Evolutionary conservation across 352 stramenopile species (phyloP).

Genomic region (Elongisporangium undulatum): DNA sequence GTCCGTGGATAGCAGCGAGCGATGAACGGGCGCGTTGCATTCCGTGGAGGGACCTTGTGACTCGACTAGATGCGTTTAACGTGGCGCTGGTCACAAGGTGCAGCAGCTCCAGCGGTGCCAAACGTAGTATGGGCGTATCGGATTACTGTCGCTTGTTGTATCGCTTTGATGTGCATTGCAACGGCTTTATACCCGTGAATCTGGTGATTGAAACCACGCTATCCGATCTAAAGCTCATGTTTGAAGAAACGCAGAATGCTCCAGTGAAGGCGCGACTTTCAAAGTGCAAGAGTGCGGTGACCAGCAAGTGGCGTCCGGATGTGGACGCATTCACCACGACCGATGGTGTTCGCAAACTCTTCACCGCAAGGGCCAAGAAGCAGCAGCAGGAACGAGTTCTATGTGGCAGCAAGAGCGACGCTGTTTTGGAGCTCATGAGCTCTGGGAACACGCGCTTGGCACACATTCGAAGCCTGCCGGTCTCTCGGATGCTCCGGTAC

Average conservation of each 20-base stretch:
- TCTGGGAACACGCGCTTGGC: slow-evolving; percentile 32
- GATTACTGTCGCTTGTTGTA: slow-evolving; percentile 38
- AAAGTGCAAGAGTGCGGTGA: slow-evolving; percentile 12
- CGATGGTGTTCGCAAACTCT: slow-evolving; percentile 37
- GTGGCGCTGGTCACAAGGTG: not conserved
- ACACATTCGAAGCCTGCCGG: slow-evolving; percentile 32
- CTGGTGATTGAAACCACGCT: not conserved
- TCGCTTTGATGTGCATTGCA: slow-evolving; percentile 26
- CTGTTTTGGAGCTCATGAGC: slow-evolving; percentile 10
- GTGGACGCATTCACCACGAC: slow-evolving; percentile 31
- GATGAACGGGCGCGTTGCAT: not conserved
- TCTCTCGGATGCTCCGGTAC: slow-evolving; percentile 35
- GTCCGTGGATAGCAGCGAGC: not conserved
- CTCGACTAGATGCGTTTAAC: slow-evolving; percentile 19
- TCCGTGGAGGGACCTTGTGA: slow-evolving; percentile 21
- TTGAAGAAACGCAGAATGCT: not conserved
- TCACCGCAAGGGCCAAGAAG: slow-evolving; percentile 20
- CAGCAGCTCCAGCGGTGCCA: slow-evolving; percentile 1
- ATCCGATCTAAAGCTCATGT: not conserved
- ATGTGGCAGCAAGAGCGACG: not conserved
- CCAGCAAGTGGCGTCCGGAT: slow-evolving; percentile 22
- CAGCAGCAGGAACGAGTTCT: not conserved
- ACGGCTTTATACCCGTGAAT: slow-evolving; percentile 16
- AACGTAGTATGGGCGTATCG: not conserved
- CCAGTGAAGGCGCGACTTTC: not conserved